Base-by-base conservation (phyloP, 805 yeast species). In the Torulaspora maleeae region DNA sequence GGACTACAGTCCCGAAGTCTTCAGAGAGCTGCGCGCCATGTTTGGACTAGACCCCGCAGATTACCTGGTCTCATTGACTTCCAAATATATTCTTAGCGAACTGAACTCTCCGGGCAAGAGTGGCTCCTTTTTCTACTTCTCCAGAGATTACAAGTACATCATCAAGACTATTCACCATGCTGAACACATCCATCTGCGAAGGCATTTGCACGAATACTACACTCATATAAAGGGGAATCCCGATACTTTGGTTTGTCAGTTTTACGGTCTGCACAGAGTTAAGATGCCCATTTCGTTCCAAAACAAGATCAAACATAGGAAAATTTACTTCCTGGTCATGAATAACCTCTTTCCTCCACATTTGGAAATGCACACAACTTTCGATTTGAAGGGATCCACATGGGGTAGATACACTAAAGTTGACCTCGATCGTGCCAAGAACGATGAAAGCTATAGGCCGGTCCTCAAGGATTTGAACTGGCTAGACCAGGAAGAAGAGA, bases 11-110 rank as follows among this genome's bases (percentile, higher is more conserved):
- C 99, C 99, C 0, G 87, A 83, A 64, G 97, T 93, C 3, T 93
- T 93, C 64, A 72, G 98, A 35, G 95, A 87, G 54, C 69, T 93
- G 44, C 72, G 99, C 43, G 70, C 78, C 5, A 60, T 79, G 34
- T 93, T 95, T 69, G 89, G 90, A 11, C 74, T 93, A 24, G 98
- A 93, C 59, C 96, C 96, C 2, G 98, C 96, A 0, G 99, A 95
- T 64, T 93, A 95, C 64, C 73, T 93, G 44, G 82, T 91, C 55
- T 87, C 96, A 0, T 74, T 93, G 53, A 91, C 98, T 0, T 91
- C 96, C 16, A 89, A 89, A 64, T 91, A 91, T 60, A 86, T 93
- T 51, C 75, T 93, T 30, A 84, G 93, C 22, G 97, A 91, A 67
- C 71, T 89, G 52, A 95, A 91, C 16, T 89, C 97, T 1, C 97